A percentile compares a stretch with the other conserved stretches of the same genome.
These are phyloP conservation scores for Penicillium sp. DNA, from an alignment of 2,329 filamentous ascomycete genomes.

Conservation along the genomic window DNA sequence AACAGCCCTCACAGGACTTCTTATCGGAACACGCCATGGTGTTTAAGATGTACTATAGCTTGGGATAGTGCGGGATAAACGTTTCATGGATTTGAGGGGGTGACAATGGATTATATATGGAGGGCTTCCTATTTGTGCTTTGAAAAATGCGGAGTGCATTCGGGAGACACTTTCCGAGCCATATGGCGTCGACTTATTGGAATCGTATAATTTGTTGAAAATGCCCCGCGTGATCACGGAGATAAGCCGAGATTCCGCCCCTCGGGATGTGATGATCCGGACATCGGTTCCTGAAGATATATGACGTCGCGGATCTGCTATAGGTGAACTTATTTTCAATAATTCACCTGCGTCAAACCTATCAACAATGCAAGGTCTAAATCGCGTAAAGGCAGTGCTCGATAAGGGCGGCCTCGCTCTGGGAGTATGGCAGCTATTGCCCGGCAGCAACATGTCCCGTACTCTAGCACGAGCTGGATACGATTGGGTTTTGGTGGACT, in stretches of 20 bases:
- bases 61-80: background rate
- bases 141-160: conserved; percentile 1
- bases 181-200: background rate
- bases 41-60: background rate
- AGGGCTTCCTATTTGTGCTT: conserved; percentile 10
- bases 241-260: conserved; percentile 8
- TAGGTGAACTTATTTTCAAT: background rate
- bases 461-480: background rate
- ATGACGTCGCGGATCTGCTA: background rate
- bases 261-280: conserved; percentile 14
- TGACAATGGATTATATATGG: conserved; percentile 8
- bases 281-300: background rate
- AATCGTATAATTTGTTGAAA: background rate
- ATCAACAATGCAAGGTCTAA: background rate
- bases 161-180: conserved; percentile 6
- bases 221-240: background rate
- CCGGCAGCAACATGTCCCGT: background rate
- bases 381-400: background rate
- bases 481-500: background rate
- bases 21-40: conserved; percentile 17
- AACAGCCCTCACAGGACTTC: conserved; percentile 37
- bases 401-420: background rate
- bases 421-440: background rate
- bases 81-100: conserved; percentile 9
- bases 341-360: background rate